Evolutionary conservation across 352 stramenopile genomes (phyloP), one percentile per base, ranked within the genome.

Genomic region (Globisporangium mamillatum): DNA sequence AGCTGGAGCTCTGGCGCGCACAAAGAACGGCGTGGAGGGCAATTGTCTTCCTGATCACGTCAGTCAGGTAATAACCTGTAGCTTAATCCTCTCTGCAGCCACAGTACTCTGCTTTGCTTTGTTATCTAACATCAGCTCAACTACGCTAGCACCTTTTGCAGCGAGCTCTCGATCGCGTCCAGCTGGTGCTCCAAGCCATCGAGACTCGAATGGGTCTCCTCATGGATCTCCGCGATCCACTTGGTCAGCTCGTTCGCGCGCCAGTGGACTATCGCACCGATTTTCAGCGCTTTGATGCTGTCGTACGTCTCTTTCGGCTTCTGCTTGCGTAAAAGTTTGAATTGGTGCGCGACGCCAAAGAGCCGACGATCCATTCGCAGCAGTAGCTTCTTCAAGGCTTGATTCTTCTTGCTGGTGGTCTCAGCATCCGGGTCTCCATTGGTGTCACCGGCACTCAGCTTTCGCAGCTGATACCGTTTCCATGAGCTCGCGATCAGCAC

Each of bases 401-500:
- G 6, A 10, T 50, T 38, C 10, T 62, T 62, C 12, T 22, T 24
- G 2, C 5, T n/a, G 20, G 7, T 48, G 16, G 56, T 10, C 27
- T 3, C 9, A 18, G 16, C 41, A 20, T 20, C 16, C 41, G 22
- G 18, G 44, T 24, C 18, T n/a, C 8, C 44, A 52, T 52, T 24
- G 18, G 6, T 24, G 18, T 14, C 16, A 14, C 38, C 4, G 1
- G 3, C 1, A 46, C 38, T 46, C 44, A 24, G 44, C 44, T 52
- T 48, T 44, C 27, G 27, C 29, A 60, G 3, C 7, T 24, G 64
- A 32, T 79, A 66, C n/a, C 46, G 62, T 25, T 48, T 38, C 82
- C 82, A 91, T 1, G 78, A 75, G 10, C 60, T 63, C 1, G 67
- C 65, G 57, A 91, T 86, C 1, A 91, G 71, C 32, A 48, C 64